Percentiles rank a stretch among this genome's conserved stretches.
Evolutionary conservation across 1,139 yeast genomes (phyloP).

Genomic region (Scheffersomyces stambukii): DNA sequence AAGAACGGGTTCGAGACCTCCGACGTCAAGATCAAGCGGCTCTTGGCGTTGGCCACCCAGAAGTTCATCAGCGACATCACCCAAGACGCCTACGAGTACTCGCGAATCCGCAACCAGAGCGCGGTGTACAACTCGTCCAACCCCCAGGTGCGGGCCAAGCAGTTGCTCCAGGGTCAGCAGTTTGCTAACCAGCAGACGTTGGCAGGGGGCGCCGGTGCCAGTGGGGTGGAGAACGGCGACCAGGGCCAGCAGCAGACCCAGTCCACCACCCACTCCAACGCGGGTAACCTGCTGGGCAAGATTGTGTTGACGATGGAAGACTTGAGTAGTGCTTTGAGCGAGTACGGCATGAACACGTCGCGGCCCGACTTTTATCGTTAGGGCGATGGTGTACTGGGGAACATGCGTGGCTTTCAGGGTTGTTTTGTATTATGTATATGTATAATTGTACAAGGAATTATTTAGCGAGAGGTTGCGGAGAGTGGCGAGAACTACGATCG

Average conservation of each 20-base stretch:
- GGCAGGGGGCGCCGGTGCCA: conserved; percentile 34
- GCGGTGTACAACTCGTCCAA: conserved; percentile 81
- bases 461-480: no score
- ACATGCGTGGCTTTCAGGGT: conserved; percentile 1
- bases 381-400: background rate
- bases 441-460: conserved; percentile 1
- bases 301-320: conserved; percentile 86
- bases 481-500: background rate
- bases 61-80: conserved; percentile 93
- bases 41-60: conserved; percentile 92
- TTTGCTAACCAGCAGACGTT: conserved; percentile 45
- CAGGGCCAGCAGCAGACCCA: conserved; percentile 22
- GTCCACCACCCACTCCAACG: conserved; percentile 32
- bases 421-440: conserved; percentile 1
- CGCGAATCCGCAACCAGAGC: conserved; percentile 80
- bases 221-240: conserved; percentile 34
- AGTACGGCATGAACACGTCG: conserved; percentile 86
- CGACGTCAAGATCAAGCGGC: conserved; percentile 74
- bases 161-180: conserved; percentile 67
- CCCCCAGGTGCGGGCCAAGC: conserved; percentile 83
- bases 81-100: conserved; percentile 93
- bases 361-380: conserved; percentile 82
- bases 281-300: conserved; percentile 67
- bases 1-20: conserved; percentile 85
- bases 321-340: conserved; percentile 79